Conservation (phyloP, 192 early-diverging fungal genomes). For the Backusella macrospora region DNA sequence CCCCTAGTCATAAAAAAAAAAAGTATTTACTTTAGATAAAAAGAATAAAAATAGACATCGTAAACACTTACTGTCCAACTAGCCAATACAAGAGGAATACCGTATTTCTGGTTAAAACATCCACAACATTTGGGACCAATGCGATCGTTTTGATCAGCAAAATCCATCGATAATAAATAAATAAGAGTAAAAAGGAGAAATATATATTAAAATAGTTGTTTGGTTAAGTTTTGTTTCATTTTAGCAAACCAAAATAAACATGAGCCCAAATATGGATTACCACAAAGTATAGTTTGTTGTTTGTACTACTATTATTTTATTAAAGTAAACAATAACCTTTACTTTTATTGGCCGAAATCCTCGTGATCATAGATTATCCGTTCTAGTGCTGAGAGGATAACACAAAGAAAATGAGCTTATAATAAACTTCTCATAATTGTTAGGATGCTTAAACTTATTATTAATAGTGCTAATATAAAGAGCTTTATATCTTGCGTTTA, state of each 20-base stretch:
- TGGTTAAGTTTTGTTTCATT: no score
- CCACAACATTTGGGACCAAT: not conserved
- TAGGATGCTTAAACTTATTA: no score
- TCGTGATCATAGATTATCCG: no score
- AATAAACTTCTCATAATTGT: no score
- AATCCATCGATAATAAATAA: slow-evolving; percentile 1
- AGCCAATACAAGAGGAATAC: not conserved
- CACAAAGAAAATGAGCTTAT: no score
- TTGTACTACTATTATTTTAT: not conserved
- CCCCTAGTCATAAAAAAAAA: not conserved
- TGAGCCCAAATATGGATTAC: not conserved
- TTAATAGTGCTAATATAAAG: no score
- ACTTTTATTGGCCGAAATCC: no score
- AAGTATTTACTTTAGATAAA: no score
- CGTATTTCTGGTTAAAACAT: not conserved
- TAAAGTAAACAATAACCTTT: no score
- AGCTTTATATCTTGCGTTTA: no score
- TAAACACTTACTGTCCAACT: slow-evolving; percentile 14
- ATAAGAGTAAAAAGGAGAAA: not conserved
- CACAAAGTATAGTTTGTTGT: not conserved
- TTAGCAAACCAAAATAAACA: not conserved
- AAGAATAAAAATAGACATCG: not conserved
- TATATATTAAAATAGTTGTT: not conserved
- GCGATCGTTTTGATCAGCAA: not conserved
- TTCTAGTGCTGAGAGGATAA: no score